Evolutionary conservation across 1,139 yeast genomes (phyloP), one percentile per base, ranked within the genome.

Genomic region (Hemisphaericaspora lyxosophila): DNA sequence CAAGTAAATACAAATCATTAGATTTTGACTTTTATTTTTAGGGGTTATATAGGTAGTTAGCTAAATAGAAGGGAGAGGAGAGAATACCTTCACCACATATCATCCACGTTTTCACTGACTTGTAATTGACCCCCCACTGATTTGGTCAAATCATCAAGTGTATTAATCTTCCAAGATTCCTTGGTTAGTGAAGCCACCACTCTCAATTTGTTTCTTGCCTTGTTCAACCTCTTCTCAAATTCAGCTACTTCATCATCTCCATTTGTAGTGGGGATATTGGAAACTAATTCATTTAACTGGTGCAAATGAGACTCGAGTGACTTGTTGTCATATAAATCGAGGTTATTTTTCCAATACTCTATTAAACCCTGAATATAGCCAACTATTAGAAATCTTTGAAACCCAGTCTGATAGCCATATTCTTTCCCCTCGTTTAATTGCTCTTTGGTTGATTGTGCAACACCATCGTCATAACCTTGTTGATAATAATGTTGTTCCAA

Each of bases 341-440:
- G 25, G 31, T 58, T 43, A 3, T 33, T 18, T 13, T 55, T 50
- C 74, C 80, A 70, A 20, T 51, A 57, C 6, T 63, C 63, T 1
- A 76, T 53, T 5, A 85, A 57, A 5, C 87, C 87, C 33, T 67
- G 61, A 5, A 85, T 68, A 38, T 82, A 78, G 0, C 95, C 95
- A 3, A 85, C 56, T 0, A 83, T 59, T 11, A 82, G 51, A 48
- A 73, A 83, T 44, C 90, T 64, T 57, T 84, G 90, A 52, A 78
- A 85, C 0, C 89, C 94, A 0, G 88, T 82, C 52, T 86, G 94
- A 36, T 83, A 70, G 0, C 95, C 95, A 51, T 74, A 83, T 47
- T 83, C 86, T 48, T 80, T 80, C 2, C 95, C 95, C 55, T 85
- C 95, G 2, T 71, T 46, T 38, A 62, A 66, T 33, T 74, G 77